Base-by-base conservation (phyloP, 192 early-diverging fungal genomes). In the Chytriomyces sp. region DNA sequence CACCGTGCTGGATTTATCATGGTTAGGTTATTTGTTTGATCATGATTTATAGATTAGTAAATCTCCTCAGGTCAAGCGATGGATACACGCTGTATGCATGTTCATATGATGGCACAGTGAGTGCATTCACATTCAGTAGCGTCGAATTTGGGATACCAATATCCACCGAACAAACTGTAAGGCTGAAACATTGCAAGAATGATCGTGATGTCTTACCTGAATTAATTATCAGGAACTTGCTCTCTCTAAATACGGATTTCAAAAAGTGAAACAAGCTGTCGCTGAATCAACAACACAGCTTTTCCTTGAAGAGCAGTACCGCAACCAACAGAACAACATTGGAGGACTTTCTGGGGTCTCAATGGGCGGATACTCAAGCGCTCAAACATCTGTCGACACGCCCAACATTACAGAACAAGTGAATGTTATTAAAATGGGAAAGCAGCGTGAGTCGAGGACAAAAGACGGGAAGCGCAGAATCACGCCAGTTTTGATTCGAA, bases 41-140 rank as follows among this genome's bases (percentile, higher is more conserved):
- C 26, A 67, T 7, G 28, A 28, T 9, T 65, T 20, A 68, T 0
- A 28, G n/a, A 69, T 23, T n/a, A 75, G 53, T 49, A 64, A n/a
- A 44, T 3, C 49, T 60, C 28, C n/a, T n/a, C 61, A 92, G 91
- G 93, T 83, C 93, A 49, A 89, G 93, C 0, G 89, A 93, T 80
- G 91, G 94, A 18, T 74, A 86, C 49, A 83, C 78, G n/a, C 79
- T 98, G 48, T 90, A 92, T 53, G 94, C 94, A 6, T 95, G 94
- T 75, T 97, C 96, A 8, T 92, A 96, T 76, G 95, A 97, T 83
- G 97, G 97, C 7, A 91, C 93, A 0, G 89, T 96, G 5, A 91
- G 89, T 1, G 80, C 92, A n/a, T 64, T 97, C 5, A 86, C 88
- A 59, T 94, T 97, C 71, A 85, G 80, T 9, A 79, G 84, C 24